Evolutionary conservation across 352 stramenopile genomes (phyloP).

Genomic region (Aphanomyces invadans): DNA sequence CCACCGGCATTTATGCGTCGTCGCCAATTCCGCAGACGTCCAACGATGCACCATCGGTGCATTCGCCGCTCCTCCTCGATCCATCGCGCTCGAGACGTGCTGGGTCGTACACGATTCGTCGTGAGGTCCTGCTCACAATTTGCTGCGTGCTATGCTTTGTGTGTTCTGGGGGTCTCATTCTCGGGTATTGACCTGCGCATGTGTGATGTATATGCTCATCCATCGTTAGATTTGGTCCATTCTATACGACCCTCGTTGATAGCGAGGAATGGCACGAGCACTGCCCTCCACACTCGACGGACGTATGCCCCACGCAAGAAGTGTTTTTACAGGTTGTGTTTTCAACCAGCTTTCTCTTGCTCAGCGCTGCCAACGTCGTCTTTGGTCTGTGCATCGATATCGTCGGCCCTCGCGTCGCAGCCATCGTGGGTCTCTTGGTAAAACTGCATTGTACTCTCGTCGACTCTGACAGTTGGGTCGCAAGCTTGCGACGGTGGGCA

Average conservation of each 20-base stretch:
- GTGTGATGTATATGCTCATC: background rate
- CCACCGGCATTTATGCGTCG: conserved; percentile 12
- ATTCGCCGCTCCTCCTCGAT: conserved; percentile 2
- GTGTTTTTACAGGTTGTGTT: conserved; percentile 71
- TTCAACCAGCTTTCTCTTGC: conserved; percentile 65
- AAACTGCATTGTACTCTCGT: background rate
- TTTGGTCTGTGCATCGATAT: conserved; percentile 71
- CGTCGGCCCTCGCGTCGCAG: conserved; percentile 47
- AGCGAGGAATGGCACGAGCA: conserved; percentile 65
- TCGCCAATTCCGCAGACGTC: conserved; percentile 21
- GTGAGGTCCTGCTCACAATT: conserved; percentile 4
- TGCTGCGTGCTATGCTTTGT: conserved; percentile 11
- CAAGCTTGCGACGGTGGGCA: conserved; percentile 40
- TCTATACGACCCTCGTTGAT: conserved; percentile 59
- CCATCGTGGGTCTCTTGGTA: conserved; percentile 38
- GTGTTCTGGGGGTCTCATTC: conserved; percentile 55
- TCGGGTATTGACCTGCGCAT: conserved; percentile 31
- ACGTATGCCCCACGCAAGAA: conserved; percentile 51
- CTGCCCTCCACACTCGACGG: conserved; percentile 31
- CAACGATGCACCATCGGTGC: background rate
- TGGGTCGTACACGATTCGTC: conserved; percentile 13
- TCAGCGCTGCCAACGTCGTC: conserved; percentile 70
- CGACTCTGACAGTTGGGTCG: background rate
- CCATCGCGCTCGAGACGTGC: background rate
- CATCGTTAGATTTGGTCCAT: conserved; percentile 45